A percentile compares a stretch with the other conserved stretches of the same genome.
phyloP scores from a whole-genome alignment of 139 green algal genomes.

The Astrephomene gubernaculifera region DNA sequence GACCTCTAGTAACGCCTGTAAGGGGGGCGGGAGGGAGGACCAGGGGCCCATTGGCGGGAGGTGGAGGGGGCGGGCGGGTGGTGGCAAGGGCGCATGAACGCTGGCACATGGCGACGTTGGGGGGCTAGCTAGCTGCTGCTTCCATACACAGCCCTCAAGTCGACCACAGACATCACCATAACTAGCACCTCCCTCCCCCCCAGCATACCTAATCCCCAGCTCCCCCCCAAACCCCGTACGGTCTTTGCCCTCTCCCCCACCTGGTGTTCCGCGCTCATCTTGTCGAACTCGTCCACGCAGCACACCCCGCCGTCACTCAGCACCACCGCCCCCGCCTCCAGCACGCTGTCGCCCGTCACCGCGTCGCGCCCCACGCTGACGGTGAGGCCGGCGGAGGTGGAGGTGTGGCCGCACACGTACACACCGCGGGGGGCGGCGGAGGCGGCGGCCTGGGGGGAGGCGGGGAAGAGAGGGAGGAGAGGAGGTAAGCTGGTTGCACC shows the following conservation, averaged over 20 bases:
- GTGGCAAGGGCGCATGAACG: no score
- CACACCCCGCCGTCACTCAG: constrained; percentile 88
- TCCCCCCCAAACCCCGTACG: neutral
- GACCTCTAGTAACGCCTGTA: constrained; percentile 86
- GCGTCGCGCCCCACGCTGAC: constrained; percentile 80
- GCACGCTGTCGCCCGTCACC: constrained; percentile 74
- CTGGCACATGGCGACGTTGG: no score
- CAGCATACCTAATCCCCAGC: neutral
- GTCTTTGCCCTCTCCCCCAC: constrained; percentile 7
- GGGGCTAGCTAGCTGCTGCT: no score
- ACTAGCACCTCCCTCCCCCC: neutral
- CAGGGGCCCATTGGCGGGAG: no score
- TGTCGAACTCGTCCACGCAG: constrained; percentile 98
- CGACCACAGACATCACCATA: no score
- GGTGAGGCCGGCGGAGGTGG: constrained; percentile 85
- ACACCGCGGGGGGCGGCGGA: constrained; percentile 83
- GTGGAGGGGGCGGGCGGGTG: no score
- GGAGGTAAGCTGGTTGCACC: no score
- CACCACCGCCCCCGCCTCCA: constrained; percentile 93
- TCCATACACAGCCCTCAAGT: no score
- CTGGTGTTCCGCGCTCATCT: constrained; percentile 78
- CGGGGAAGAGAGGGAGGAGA: neutral
- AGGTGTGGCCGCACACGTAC: constrained; percentile 93
- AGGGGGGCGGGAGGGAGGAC: neutral
- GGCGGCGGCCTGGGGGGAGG: constrained; percentile 69